phyloP scores from a whole-genome alignment of 345 rosid genomes.

The Gossypium mustelinum region DNA sequence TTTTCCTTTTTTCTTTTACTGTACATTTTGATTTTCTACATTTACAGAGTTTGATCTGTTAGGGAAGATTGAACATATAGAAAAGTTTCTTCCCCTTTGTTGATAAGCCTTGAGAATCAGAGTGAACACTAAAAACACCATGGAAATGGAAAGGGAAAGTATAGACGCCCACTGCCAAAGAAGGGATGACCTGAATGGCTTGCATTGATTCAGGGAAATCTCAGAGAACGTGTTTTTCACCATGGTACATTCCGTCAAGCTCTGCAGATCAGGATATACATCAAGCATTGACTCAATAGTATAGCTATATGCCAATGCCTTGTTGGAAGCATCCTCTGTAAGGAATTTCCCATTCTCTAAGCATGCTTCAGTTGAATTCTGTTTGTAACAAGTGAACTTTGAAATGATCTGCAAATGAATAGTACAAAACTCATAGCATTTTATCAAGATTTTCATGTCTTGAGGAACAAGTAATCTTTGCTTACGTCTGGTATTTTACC shows the following conservation, averaged over 20 bases:
- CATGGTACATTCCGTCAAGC: slow-evolving; percentile 41
- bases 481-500: slow-evolving; percentile 12
- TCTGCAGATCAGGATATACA: slow-evolving; percentile 46
- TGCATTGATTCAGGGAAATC: slow-evolving; percentile 42
- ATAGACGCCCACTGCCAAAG: slow-evolving; percentile 48
- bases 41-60: not conserved
- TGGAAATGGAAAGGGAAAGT: slow-evolving; percentile 44
- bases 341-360: slow-evolving; percentile 40
- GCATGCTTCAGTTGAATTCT: slow-evolving; percentile 33
- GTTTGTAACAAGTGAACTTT: slow-evolving; percentile 42
- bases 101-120: slow-evolving; percentile 44
- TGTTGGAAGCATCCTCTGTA: slow-evolving; percentile 29
- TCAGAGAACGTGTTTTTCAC: slow-evolving; percentile 42
- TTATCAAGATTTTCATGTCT: not conserved
- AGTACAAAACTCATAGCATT: too few species aligned
- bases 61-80: slow-evolving; percentile 34
- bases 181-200: slow-evolving; percentile 33
- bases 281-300: slow-evolving; percentile 44
- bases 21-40: slow-evolving; percentile 1
- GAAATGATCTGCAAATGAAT: slow-evolving; percentile 38
- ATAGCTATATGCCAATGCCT: slow-evolving; percentile 43
- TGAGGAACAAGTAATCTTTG: not conserved
- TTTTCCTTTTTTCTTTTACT: not conserved
- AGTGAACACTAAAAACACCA: slow-evolving; percentile 37
- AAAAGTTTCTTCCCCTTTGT: slow-evolving; percentile 40